Evolutionary conservation across 345 rosid species (phyloP), one percentile per base, ranked within the genome.

Genomic region (Salix udensis): DNA sequence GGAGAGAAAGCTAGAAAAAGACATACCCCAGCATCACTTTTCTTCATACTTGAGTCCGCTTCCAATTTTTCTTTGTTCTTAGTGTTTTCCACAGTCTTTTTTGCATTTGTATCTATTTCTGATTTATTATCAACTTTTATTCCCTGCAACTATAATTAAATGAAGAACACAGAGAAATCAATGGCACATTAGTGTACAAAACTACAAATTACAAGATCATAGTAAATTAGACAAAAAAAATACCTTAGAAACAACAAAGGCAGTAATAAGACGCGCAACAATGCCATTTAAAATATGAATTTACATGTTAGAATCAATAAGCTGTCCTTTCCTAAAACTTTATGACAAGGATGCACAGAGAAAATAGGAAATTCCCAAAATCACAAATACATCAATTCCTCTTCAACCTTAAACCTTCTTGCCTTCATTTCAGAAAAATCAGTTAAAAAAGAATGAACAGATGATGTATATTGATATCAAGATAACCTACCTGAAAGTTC

Each of bases 401-500:
- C 66, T 72, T 68, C 24, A 50, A 26, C 64, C 48, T 37, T 44
- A 50, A 65, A 24, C 44, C 31, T 40, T 11, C 52, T n/a, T 58
- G 64, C 31, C 65, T 62, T 19, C 39, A 65, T 10, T 21, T 42
- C 40, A 10, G 42, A 31, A 28, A 28, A 44, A 30, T 31, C 31
- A 76, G 42, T 62, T 62, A 69, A 28, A 26, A 37, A 15, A 62
- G 26, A 72, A 70, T 31, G 1, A 31, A 50, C 36, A 34, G 53
- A 64, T 52, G 46, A 34, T 10, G 71, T 28, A 53, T 71, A 72
- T 66, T 40, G 8, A 68, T 34, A 39, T 34, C 80, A 77, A 76
- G 44, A 74, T 40, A 37, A 65, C 81, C 88, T 76, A 93, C 97
- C 70, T 67, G 87, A 71, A 71, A 89, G 89, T 73, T 84, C 88